Evolutionary conservation across 2,329 filamentous ascomycete genomes (phyloP), one percentile per base, ranked within the genome.

Genomic region (Colletotrichum karsti): DNA sequence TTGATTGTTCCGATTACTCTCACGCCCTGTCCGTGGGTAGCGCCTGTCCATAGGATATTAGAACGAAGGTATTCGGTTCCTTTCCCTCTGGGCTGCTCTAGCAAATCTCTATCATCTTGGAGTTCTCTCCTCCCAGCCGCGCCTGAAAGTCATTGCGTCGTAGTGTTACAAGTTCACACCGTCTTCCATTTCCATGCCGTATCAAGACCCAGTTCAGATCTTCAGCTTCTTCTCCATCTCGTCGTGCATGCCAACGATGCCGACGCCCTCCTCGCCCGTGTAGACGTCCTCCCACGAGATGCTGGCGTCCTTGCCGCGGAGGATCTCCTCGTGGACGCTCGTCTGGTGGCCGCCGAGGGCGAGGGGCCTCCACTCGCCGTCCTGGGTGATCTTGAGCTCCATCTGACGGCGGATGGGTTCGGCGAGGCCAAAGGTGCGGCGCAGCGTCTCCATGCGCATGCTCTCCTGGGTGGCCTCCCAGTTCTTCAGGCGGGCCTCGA

Each of bases 201-300:
- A 13, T 1, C 26, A 7, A 28, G 0, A 2, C 9, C 5, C 18
- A 20, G 8, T 30, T 48, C 84, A 83, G 78, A 98, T 97, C 87
- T 91, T 92, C 81, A 97, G 84, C 87, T 94, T 93, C 81, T 89
- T 88, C 90, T 98, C 95, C 90, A 98, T 94, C 88, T 98, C 95
- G 64, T 93, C 91, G 75, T 98, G 94, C 81, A 98, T 91, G 59
- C 91, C 89, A 24, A 91, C 88, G 44, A 89, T 84, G 69, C 88
- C 87, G 74, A 90, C 87, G 78, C 89, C 87, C 80, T 95, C 93
- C 73, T 93, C 91, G 68, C 94, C 93, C 20, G 87, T 89, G 78
- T 92, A 98, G 20, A 99, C 90, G 84, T 98, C 96, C 86, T 99
- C 96, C 96, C 96, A 99, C 8, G 87, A 89, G 73, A 97, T 85